Base-by-base conservation (phyloP, 1,139 yeast species). In the Zygoascus hellenicus region DNA sequence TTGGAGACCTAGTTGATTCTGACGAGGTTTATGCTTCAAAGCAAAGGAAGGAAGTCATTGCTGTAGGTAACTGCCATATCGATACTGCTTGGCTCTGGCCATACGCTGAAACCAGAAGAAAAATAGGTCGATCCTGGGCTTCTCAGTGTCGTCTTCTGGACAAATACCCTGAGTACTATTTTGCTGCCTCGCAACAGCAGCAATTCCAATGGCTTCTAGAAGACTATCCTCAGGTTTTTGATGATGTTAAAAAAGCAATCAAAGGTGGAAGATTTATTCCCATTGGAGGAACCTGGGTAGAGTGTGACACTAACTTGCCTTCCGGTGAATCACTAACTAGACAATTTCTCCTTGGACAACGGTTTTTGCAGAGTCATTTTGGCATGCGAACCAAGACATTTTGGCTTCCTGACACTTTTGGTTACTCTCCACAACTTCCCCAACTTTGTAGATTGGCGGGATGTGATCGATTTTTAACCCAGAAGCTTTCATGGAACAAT, bases 61-160 rank as follows among this genome's bases (percentile, higher is more conserved):
- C 88, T 5, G 75, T 92, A 54, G 97, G 97, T 42, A 87, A 92
- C 63, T 92, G 97, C 64, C 98, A 92, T 65, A 92, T 92, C 58
- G 98, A 92, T 62, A 90, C 97, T 30, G 96, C 96, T 17, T 89
- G 97, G 96, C 73, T 86, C 52, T 92, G 98, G 98, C 97, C 97
- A 10, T 90, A 83, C 72, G 97, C 96, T 2, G 97, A 92, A 65
- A 88, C 97, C 1, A 83, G 84, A 58, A 77, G 97, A 51, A 89
- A 89, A 62, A 80, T 90, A 51, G 96, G 89, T 3, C 77, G 98
- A 55, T 88, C 96, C 4, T 92, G 97, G 97, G 83, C 96, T 0
- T 80, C 96, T 10, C 98, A 92, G 67, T 71, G 90, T 49, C 83
- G 88, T 49, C 68, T 92, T 50, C 79, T 94, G 57, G 92, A 89